Base-by-base conservation (phyloP, 345 rosid species). In the Aquilaria yunnanensis region DNA sequence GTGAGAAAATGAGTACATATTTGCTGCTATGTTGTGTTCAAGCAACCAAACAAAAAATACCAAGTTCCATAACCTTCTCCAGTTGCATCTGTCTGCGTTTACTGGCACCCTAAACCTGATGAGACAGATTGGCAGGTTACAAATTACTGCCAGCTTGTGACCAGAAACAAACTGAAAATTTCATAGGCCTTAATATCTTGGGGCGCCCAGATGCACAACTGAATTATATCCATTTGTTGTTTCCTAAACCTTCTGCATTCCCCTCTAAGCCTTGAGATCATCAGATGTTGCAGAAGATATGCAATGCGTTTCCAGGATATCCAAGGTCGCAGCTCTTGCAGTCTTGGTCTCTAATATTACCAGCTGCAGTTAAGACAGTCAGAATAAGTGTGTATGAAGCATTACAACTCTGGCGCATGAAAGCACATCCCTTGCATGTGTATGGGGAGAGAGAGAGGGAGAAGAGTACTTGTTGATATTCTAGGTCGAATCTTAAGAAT, bases 231-330 rank as follows among this genome's bases (percentile, higher is more conserved):
- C 23, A 2, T 14, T 8, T 0, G 29, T 1, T 14, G 29, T 54
- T 51, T 29, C 29, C 23, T 37, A 37, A 37, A 37, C 43, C 43
- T 37, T 4, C 43, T 37, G 64, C 33, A 58, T 48, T 62, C 63
- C 43, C 8, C 43, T 43, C 59, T 81, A 82, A 37, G 78, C 71
- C 73, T 80, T 89, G 64, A 92, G 95, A 78, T 92, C 96, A 69
- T 80, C 91, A 41, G 96, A 92, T 85, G 87, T 77, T 13, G 96
- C 87, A 47, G 91, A 82, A 60, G 96, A 90, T 77, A 92, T 89
- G 73, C 96, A 83, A 66, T 92, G 98, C 14, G 88, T 89, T 3
- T 86, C 68, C 32, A 92, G 84, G 54, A 89, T 87, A 82, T 87
- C 96, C 33, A 72, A 70, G 12, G 98, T 87, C 14, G 89, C 84